Base-by-base conservation (phyloP, 345 rosid species). In the Ailanthus altissimus region DNA sequence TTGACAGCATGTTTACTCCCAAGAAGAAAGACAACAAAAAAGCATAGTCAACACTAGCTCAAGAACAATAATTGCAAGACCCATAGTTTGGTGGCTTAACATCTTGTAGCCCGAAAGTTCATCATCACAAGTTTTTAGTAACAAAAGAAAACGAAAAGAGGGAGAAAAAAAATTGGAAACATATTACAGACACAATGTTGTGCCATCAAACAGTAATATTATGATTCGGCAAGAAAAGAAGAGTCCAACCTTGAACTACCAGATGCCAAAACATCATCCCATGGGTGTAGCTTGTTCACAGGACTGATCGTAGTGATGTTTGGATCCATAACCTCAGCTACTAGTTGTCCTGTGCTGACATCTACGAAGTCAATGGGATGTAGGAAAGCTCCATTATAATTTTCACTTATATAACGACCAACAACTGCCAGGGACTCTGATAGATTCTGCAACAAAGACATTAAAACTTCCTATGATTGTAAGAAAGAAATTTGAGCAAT, bases 341-440 rank as follows among this genome's bases (percentile, higher is more conserved):
- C 92, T 68, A 93, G 82, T 66, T 92, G 97, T 42, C 99, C 98
- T 54, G 87, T 93, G 85, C 90, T 90, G 71, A 83, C 67, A 73
- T 96, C 94, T 68, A 96, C 85, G 86, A 96, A 96, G 81, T 96
- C 99, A 58, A 96, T 93, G 4, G 97, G 98, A 84, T 96, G 99
- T 78, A 96, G 85, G 51, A 98, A 97, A 74, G 93, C 78, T 59
- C 97, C 98, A 42, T 93, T 85, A 71, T 81, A 93, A 82, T 96
- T 96, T 85, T 96, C 99, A 59, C 98, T 93, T 3, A 93, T 96
- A 77, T 93, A 96, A 51, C 97, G 97, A 60, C 99, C 98, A 58
- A 96, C 77, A 40, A 92, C 98, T 57, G 90, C 97, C 8, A 92
- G 93, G 10, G 98, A 91, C 84, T 93, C 99, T 0, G 94, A 86